These are phyloP conservation scores for Penicillium crustosum DNA, from an alignment of 2,329 filamentous ascomycete species.

Conservation along the genomic window DNA sequence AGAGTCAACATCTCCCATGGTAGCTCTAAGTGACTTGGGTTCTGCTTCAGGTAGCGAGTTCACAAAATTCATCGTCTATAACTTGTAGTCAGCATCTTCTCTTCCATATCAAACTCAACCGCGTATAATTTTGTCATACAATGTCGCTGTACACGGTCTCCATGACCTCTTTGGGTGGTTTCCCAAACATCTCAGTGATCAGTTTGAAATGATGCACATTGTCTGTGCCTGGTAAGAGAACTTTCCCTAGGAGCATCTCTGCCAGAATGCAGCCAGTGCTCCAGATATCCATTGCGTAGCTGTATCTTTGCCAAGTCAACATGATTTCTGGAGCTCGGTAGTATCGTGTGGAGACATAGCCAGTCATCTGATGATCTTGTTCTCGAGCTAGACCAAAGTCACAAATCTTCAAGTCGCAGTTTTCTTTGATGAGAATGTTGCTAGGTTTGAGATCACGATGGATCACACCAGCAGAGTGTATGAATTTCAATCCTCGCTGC, in stretches of 20 bases:
- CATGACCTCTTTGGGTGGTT: constrained; percentile 95
- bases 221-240: constrained; percentile 95
- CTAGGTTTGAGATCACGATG: constrained; percentile 75
- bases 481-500: constrained; percentile 93
- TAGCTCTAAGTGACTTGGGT: neutral
- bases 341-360: constrained; percentile 96
- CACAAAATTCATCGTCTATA: constrained; percentile 6
- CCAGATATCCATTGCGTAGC: constrained; percentile 97
- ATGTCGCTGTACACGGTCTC: constrained; percentile 97
- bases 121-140: constrained; percentile 33
- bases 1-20: neutral
- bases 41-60: constrained; percentile 3
- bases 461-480: constrained; percentile 94
- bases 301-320: constrained; percentile 99
- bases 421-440: constrained; percentile 98
- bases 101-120: too few relatives aligned
- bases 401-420: constrained; percentile 98
- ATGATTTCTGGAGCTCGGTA: constrained; percentile 98
- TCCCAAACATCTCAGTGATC: constrained; percentile 93
- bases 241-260: constrained; percentile 97
- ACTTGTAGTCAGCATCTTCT: neutral
- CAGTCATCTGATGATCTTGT: constrained; percentile 98
- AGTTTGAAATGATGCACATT: constrained; percentile 99
- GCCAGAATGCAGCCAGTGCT: constrained; percentile 98
- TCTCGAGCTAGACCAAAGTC: constrained; percentile 96